A percentile compares a stretch with the other conserved stretches of the same genome.
Evolutionary conservation across 192 early-diverging fungal species (phyloP).

Genomic region (Physocladia obscura): DNA sequence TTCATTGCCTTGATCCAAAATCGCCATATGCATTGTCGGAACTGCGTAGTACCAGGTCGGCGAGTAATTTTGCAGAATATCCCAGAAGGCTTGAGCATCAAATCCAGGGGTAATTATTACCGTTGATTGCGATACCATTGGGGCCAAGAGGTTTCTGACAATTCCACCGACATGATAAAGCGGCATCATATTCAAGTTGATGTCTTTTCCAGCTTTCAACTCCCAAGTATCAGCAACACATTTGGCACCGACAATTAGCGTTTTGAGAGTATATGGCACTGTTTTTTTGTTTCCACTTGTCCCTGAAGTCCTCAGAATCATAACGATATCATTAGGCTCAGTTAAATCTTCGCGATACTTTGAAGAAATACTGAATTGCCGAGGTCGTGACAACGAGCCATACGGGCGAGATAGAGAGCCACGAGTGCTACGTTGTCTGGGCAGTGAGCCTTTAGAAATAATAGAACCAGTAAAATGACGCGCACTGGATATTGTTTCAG

Average conservation of each 20-base stretch:
- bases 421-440: too few relatives aligned
- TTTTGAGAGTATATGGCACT: constrained; percentile 21
- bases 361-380: too few relatives aligned
- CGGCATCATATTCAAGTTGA: constrained; percentile 33
- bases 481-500: too few relatives aligned
- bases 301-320: constrained; percentile 76
- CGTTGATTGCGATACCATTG: constrained; percentile 64
- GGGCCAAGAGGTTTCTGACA: constrained; percentile 68
- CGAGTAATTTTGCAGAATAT: constrained; percentile 12
- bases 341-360: too few relatives aligned
- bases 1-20: constrained; percentile 6
- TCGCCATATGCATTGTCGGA: constrained; percentile 76
- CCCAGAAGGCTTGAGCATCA: constrained; percentile 32
- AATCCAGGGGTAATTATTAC: constrained; percentile 58
- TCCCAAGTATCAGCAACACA: constrained; percentile 34
- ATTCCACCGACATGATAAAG: constrained; percentile 66
- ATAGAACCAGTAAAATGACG: too few relatives aligned
- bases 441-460: too few relatives aligned
- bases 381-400: too few relatives aligned
- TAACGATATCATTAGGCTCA: constrained; percentile 14
- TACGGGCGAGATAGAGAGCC: too few relatives aligned
- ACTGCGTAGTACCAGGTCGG: constrained; percentile 45
- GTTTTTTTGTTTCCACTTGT: constrained; percentile 66
- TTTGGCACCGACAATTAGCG: constrained; percentile 22
- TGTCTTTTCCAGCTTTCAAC: constrained; percentile 51